These are phyloP conservation scores for Asterophora parasitica DNA, from an alignment of 768 basidiomycete genomes.

Conservation along the genomic window DNA sequence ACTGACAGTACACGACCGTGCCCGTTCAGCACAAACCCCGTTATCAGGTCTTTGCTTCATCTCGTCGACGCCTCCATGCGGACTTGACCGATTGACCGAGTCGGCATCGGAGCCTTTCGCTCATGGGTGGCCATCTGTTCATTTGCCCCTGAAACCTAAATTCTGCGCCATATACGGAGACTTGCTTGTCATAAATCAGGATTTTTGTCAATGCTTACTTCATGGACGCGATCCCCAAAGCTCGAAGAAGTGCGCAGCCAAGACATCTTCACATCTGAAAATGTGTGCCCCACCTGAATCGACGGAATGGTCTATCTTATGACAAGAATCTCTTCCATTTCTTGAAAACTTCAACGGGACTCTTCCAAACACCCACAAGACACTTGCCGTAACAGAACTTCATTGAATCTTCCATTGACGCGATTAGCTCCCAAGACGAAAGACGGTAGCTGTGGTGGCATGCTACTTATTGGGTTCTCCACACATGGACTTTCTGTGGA, in stretches of 20 bases:
- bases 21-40: not conserved
- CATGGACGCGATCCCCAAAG: not conserved
- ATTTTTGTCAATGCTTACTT: not conserved
- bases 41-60: not conserved
- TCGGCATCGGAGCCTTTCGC: constrained; percentile 23
- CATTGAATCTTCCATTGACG: constrained; percentile 6
- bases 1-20: constrained; percentile 3
- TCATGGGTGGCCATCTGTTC: constrained; percentile 20
- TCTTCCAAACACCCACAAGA: not conserved
- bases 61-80: constrained; percentile 3
- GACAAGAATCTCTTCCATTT: not conserved
- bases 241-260: too few species aligned
- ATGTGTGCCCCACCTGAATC: too few species aligned
- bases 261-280: too few species aligned
- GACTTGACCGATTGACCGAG: constrained; percentile 19
- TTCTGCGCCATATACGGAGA: not conserved
- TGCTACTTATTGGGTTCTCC: too few species aligned
- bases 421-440: constrained; percentile 2
- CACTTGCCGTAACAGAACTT: constrained; percentile 10
- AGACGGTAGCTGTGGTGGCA: too few species aligned
- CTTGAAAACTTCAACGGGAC: not conserved
- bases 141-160: constrained; percentile 9
- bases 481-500: too few species aligned
- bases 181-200: constrained; percentile 1
- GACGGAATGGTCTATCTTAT: too few species aligned